Evolutionary conservation across 2,329 filamentous ascomycete species (phyloP).

Genomic region (Sclerotinia nivalis): DNA sequence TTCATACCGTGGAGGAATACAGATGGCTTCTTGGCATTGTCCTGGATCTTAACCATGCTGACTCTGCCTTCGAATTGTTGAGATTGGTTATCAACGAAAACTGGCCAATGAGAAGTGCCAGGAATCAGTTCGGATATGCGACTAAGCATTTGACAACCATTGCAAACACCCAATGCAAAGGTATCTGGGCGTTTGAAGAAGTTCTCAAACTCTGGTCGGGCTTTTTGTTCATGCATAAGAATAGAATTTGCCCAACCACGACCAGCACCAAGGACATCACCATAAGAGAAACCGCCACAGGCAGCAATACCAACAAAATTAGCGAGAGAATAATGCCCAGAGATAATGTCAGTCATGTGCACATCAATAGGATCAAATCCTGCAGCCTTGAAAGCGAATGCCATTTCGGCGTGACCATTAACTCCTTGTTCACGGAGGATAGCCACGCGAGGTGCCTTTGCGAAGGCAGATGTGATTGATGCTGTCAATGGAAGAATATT

Average conservation of each 20-base stretch:
- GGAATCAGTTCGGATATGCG: constrained; percentile 82
- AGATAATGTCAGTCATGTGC: constrained; percentile 92
- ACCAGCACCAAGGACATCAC: constrained; percentile 84
- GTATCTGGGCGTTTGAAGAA: constrained; percentile 91
- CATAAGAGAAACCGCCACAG: constrained; percentile 97
- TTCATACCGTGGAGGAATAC: constrained; percentile 91
- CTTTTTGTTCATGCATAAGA: constrained; percentile 73
- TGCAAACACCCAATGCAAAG: constrained; percentile 92
- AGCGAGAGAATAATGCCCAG: constrained; percentile 69
- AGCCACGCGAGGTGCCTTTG: constrained; percentile 71
- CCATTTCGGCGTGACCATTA: constrained; percentile 97
- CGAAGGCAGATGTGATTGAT: constrained; percentile 54
- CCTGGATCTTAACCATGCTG: constrained; percentile 78
- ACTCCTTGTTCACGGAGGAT: constrained; percentile 95
- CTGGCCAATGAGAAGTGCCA: constrained; percentile 80
- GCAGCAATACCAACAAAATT: constrained; percentile 87
- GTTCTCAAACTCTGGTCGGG: constrained; percentile 71
- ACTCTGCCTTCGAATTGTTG: constrained; percentile 90
- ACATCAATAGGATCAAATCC: constrained; percentile 92
- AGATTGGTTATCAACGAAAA: constrained; percentile 79
- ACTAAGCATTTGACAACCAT: constrained; percentile 93
- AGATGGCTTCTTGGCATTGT: constrained; percentile 60
- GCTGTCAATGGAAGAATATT: constrained; percentile 67
- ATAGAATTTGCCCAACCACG: constrained; percentile 96
- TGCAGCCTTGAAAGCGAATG: constrained; percentile 88